These are phyloP conservation scores for Populus alba DNA, from an alignment of 345 rosid genomes.

Conservation along the genomic window DNA sequence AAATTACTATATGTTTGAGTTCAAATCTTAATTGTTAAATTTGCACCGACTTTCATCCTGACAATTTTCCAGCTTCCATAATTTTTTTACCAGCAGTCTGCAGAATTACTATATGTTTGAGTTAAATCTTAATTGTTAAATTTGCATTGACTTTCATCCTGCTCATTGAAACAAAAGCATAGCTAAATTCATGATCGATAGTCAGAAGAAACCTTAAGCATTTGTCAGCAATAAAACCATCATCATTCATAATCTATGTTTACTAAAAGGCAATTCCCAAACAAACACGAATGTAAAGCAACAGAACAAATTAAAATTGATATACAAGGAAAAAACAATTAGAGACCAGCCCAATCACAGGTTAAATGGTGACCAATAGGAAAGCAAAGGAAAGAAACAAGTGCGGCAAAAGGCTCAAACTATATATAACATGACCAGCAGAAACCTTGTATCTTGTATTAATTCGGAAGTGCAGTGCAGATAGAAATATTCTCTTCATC, in stretches of 20 bases:
- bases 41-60: no score
- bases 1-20: no score
- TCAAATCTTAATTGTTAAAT: no score
- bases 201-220: neutral
- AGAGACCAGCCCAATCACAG: neutral
- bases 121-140: neutral
- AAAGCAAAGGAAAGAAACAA: neutral
- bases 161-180: neutral
- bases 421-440: neutral
- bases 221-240: neutral
- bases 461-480: slow-evolving; percentile 97
- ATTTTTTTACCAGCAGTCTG: neutral
- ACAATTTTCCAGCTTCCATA: neutral
- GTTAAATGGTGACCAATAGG: neutral
- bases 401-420: neutral
- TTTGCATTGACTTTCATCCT: neutral
- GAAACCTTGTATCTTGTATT: slow-evolving; percentile 95
- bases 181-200: neutral
- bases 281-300: neutral
- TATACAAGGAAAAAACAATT: neutral
- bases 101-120: neutral
- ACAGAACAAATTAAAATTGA: neutral
- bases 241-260: neutral
- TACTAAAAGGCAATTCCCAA: neutral
- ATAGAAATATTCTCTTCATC: slow-evolving; percentile 97